Conservation (phyloP, 2,329 filamentous ascomycete genomes). For the Aspergillus sp. region DNA sequence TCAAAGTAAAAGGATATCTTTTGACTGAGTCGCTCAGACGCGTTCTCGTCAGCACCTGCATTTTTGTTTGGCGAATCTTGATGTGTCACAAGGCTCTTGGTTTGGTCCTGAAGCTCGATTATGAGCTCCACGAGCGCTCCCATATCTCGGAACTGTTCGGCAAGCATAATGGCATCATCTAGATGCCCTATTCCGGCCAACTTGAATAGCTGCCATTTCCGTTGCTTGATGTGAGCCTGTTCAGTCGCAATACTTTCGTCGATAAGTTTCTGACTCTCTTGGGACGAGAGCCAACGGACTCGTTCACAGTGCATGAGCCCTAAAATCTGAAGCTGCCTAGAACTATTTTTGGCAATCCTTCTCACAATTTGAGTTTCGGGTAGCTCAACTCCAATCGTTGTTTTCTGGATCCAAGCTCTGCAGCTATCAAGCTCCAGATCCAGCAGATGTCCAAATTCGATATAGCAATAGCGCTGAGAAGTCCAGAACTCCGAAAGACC, state of each 20-base stretch:
- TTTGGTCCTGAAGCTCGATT: conserved; percentile 45
- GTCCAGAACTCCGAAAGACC: conserved; percentile 84
- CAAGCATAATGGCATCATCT: conserved; percentile 61
- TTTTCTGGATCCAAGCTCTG: conserved; percentile 41
- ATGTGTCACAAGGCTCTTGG: conserved; percentile 27
- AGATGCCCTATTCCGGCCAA: conserved; percentile 56
- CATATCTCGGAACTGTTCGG: conserved; percentile 66
- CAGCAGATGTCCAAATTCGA: conserved; percentile 42
- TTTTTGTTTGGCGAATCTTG: conserved; percentile 18
- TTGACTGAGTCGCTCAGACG: conserved; percentile 37
- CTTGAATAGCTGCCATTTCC: conserved; percentile 51
- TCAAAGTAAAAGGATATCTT: conserved; percentile 52
- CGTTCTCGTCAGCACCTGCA: conserved; percentile 24
- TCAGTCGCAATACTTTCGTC: conserved; percentile 53
- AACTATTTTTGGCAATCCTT: conserved; percentile 55
- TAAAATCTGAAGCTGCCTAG: conserved; percentile 58
- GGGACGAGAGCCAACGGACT: conserved; percentile 58
- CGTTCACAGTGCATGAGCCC: conserved; percentile 63
- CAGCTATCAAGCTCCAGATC: conserved; percentile 45
- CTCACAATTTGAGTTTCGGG: conserved; percentile 40
- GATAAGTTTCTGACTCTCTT: conserved; percentile 51
- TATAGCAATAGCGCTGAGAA: conserved; percentile 53
- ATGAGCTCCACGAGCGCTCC: conserved; percentile 59
- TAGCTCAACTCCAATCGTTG: conserved; percentile 29
- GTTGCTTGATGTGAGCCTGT: conserved; percentile 43